A percentile compares a stretch with the other conserved stretches of the same genome.
phyloP scores from a whole-genome alignment of 768 basidiomycete species.

The Boletus sp. region DNA sequence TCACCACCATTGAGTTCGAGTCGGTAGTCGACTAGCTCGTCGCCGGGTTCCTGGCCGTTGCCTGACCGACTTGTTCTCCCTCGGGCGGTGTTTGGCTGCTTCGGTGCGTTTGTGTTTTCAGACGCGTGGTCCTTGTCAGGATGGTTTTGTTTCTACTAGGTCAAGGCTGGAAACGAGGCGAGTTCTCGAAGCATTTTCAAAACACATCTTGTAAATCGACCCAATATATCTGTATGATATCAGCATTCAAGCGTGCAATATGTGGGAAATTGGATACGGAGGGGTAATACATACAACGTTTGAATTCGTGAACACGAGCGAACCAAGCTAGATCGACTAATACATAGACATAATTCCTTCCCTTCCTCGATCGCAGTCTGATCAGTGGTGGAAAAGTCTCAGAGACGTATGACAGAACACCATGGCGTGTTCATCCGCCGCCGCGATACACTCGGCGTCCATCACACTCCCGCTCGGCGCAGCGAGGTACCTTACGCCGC shows the following conservation, averaged over 20 bases:
- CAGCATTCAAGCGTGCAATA: background rate
- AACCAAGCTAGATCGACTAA: background rate
- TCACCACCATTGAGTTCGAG: no score
- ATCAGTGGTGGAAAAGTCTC: constrained; percentile 85
- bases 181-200: constrained; percentile 45
- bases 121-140: no score
- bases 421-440: constrained; percentile 89
- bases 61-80: no score
- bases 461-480: constrained; percentile 94
- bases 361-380: background rate
- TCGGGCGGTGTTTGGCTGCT: no score
- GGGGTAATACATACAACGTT: background rate
- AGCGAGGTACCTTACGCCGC: constrained; percentile 89
- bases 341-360: background rate
- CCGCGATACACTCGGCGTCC: constrained; percentile 95
- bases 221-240: background rate
- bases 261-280: background rate
- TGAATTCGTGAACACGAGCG: background rate
- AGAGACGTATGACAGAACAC: constrained; percentile 89
- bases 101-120: no score
- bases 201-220: background rate
- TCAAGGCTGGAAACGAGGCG: constrained; percentile 62
- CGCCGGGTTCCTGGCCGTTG: no score
- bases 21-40: no score
- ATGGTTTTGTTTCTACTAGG: no score